Evolutionary conservation across 139 green algal species (phyloP).

Genomic region (Haematococcus lacustris): DNA sequence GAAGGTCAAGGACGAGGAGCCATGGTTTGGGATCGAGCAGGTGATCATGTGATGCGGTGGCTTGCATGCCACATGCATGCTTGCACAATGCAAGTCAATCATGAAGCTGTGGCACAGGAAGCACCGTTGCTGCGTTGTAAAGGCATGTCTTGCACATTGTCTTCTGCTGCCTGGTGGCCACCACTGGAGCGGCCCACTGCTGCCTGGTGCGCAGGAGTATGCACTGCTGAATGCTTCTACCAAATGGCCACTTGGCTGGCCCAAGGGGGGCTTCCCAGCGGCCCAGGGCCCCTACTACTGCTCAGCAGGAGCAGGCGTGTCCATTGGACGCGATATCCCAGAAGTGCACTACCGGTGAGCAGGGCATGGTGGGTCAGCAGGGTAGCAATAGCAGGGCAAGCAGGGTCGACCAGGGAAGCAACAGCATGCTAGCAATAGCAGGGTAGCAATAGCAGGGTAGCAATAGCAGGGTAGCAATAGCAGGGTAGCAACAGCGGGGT

Average conservation of each 20-base stretch:
- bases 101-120: no score
- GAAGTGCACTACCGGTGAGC: constrained; percentile 91
- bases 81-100: no score
- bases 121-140: no score
- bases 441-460: no score
- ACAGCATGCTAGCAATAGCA: no score
- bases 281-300: constrained; percentile 96
- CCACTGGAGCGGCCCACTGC: no score
- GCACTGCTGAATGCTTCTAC: constrained; percentile 89
- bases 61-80: neutral
- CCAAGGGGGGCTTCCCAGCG: constrained; percentile 79
- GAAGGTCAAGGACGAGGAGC: constrained; percentile 65
- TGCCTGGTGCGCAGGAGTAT: constrained; percentile 77
- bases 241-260: constrained; percentile 97
- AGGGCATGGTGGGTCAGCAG: neutral
- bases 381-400: no score
- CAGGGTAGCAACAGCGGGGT: no score
- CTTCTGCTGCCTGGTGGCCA: no score
- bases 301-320: constrained; percentile 75
- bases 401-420: neutral
- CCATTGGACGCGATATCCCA: constrained; percentile 87
- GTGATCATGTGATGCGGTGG: no score
- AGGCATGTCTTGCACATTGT: no score
- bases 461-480: no score
- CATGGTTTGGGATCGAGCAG: constrained; percentile 96